Percentiles rank a stretch among this genome's conserved stretches.
phyloP scores from a whole-genome alignment of 2,329 filamentous ascomycete genomes.

The Nemania sp. region DNA sequence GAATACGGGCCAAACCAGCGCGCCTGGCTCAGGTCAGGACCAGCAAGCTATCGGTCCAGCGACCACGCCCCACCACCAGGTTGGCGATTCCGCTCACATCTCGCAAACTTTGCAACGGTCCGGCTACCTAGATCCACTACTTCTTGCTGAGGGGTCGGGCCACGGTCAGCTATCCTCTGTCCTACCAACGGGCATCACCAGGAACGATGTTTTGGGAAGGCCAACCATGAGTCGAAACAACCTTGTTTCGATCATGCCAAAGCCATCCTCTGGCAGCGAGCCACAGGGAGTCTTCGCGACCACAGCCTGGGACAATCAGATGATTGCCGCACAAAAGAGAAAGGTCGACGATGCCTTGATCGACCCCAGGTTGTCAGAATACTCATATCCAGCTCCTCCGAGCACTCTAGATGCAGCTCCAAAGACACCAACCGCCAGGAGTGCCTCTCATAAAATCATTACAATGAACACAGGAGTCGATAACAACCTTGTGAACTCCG shows the following conservation, averaged over 20 bases:
- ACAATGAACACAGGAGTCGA: conserved; percentile 9
- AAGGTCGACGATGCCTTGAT: conserved; percentile 5
- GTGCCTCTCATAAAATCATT: not conserved
- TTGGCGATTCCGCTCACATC: too few species aligned
- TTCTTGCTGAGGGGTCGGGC: conserved; percentile 17
- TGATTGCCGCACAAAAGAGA: not conserved
- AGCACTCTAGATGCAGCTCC: not conserved
- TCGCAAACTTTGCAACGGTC: conserved; percentile 8
- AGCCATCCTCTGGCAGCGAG: not conserved
- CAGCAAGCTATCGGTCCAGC: not conserved
- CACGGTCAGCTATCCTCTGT: not conserved
- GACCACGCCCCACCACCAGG: too few species aligned
- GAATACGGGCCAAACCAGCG: not conserved
- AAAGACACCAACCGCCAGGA: not conserved
- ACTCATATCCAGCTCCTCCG: conserved; percentile 7
- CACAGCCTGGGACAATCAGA: not conserved
- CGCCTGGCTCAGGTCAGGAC: conserved; percentile 1
- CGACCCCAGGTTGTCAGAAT: conserved; percentile 11
- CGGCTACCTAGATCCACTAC: conserved; percentile 16
- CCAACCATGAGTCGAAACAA: not conserved
- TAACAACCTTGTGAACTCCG: conserved; percentile 20
- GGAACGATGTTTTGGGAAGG: not conserved
- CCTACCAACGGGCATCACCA: not conserved
- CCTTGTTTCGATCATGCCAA: conserved; percentile 15
- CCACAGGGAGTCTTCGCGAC: not conserved